Base-by-base conservation (phyloP, 257 asterid species). In the Capsicum baccatum region DNA sequence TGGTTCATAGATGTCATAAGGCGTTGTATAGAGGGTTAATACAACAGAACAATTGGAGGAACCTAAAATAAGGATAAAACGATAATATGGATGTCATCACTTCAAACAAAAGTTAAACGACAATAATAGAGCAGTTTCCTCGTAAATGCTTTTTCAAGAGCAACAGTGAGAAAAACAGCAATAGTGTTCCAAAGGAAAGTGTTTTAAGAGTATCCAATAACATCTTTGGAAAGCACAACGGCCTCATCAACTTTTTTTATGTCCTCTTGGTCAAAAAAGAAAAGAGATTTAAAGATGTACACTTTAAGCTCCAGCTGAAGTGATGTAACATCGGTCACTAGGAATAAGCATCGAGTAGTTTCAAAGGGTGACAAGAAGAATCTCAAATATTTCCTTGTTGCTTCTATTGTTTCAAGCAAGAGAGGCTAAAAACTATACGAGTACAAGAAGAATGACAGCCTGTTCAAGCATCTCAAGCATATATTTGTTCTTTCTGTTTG, bases 241-340 rank as follows among this genome's bases (percentile, higher is more conserved):
- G 88, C 80, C 84, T 79, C 97, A 1, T 48, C 54, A 8, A 85
- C 92, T 1, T 90, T 91, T 91, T 11, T 87, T 89, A 0, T 89
- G 87, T 42, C 91, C 90, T 0, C 79, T 55, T 86, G 63, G 81
- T 4, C 60, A 0, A 66, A 6, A 44, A 44, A 44, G 81, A 17
- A 94, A 79, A 55, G 86, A 92, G 81, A 47, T 94, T 94, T 13
- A 94, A 94, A 88, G 93, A 94, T 79, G 63, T 94, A 86, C 88
- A 44, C 48, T 13, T 55, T 48, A 48, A 48, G 9, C 54, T 48
- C 54, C 54, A 48, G 54, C 54, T n/a, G 85, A 62, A 15, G 16
- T 57, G 21, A 57, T 26, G 81, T 87, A 48, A 89, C 9, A 2
- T 52, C 54, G 4, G 97, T 91, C 88, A 93, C 92, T 68, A 90